Evolutionary conservation across 2,329 filamentous ascomycete species (phyloP), one percentile per base, ranked within the genome.

Genomic region (Colletotrichum neosansevieriae): DNA sequence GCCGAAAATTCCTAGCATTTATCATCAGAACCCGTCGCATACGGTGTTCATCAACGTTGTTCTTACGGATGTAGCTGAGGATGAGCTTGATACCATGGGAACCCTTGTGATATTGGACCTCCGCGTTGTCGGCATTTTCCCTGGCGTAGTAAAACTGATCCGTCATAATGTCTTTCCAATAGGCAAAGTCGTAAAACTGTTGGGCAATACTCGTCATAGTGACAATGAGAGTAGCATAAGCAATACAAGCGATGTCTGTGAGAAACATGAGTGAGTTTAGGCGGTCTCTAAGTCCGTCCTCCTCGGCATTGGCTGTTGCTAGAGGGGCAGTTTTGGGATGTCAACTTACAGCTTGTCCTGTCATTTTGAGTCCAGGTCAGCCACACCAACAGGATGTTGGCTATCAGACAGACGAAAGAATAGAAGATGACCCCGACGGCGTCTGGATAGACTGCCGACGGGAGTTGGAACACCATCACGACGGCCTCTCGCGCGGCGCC

Each of bases 381-480:
- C 66, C 66, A 69, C 12, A 65, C 49, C 49, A 69, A 36, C 17
- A 69, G 15, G 2, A 60, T 36, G 17, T 65, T 69, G 56, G 66
- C 63, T 7, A 69, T 29, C 17, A 69, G 42, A 45, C 66, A 69
- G 11, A 69, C n/a, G 13, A 69, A 45, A 4, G 66, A 66, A 40
- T 69, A 69, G 34, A 53, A 36, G 32, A 69, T 47, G n/a, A 65
- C 40, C 34, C 61, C 66, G 54, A 49, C 15, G 50, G 49, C 66
- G 42, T 69, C 66, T 24, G 54, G 21, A 42, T 44, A 34, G 49
- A 69, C 66, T 49, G 61, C 66, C 49, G 66, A 49, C 47, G 66
- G 66, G 49, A 69, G 61, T 66, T 69, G 66, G 42, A 69, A 69
- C 24, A 69, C 61, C 66, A 69, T 69, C 49, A 53, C 49, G 49